phyloP scores from a whole-genome alignment of 176 grass and related monocot genomes.

The Miscanthus lutarioriparius region DNA sequence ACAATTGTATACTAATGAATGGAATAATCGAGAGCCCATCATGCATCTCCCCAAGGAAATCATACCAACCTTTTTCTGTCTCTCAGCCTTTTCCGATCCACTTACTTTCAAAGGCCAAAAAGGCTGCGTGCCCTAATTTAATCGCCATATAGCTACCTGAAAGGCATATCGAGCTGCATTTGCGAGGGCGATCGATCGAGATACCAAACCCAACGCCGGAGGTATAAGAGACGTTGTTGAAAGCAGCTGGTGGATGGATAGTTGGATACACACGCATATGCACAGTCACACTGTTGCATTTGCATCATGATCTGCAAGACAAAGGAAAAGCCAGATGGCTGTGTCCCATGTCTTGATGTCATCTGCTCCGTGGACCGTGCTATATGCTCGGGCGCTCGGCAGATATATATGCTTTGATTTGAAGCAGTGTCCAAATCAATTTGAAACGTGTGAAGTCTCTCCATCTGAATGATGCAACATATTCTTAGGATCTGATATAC shows the following conservation, averaged over 20 bases:
- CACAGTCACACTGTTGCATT: not conserved
- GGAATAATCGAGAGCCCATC: slow-evolving; percentile 56
- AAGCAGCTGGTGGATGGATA: not conserved
- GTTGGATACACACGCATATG: slow-evolving; percentile 22
- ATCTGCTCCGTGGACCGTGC: not conserved
- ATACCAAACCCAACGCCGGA: slow-evolving; percentile 61
- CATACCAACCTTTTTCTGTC: slow-evolving; percentile 52
- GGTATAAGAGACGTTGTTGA: not conserved
- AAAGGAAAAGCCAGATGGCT: slow-evolving; percentile 5
- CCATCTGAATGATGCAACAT: not conserved
- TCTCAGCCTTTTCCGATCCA: slow-evolving; percentile 32
- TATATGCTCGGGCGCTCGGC: not conserved
- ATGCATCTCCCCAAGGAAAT: slow-evolving; percentile 52
- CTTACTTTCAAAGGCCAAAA: slow-evolving; percentile 50
- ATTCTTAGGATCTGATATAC: not conserved
- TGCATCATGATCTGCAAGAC: not conserved
- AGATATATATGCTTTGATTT: not conserved
- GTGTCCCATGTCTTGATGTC: not conserved
- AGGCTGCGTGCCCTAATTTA: slow-evolving; percentile 47
- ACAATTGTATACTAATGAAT: slow-evolving; percentile 43
- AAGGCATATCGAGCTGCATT: slow-evolving; percentile 31
- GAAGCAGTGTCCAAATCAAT: not conserved
- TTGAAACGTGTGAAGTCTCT: not conserved
- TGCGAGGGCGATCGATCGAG: slow-evolving; percentile 6
- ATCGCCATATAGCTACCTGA: slow-evolving; percentile 18